phyloP scores from a whole-genome alignment of 352 stramenopile species.

The Salisapilia sapeloensis region DNA sequence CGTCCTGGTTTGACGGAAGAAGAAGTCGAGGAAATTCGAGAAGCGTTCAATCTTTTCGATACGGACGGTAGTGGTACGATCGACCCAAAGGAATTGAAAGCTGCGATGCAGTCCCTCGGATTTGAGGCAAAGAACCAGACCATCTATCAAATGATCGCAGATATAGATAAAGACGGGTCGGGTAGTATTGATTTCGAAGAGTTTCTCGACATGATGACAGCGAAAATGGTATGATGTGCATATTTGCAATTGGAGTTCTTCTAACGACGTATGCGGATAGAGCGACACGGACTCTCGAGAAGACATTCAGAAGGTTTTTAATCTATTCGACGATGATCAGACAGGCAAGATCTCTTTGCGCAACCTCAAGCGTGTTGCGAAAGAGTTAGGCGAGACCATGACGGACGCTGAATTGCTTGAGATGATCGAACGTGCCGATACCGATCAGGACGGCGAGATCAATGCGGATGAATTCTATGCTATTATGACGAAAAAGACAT shows the following conservation, averaged over 20 bases:
- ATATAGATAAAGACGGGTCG: slow-evolving; percentile 93
- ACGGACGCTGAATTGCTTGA: slow-evolving; percentile 97
- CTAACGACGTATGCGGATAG: slow-evolving; percentile 11
- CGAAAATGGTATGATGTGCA: slow-evolving; percentile 72
- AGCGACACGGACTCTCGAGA: slow-evolving; percentile 91
- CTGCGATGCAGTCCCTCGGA: slow-evolving; percentile 91
- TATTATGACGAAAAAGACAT: slow-evolving; percentile 97
- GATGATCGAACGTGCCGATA: slow-evolving; percentile 97
- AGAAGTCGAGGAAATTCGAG: slow-evolving; percentile 91
- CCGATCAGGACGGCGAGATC: slow-evolving; percentile 93
- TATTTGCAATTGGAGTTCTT: background rate
- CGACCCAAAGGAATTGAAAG: slow-evolving; percentile 94
- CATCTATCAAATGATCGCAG: slow-evolving; percentile 94
- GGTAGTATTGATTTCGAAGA: slow-evolving; percentile 95
- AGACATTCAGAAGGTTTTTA: slow-evolving; percentile 94
- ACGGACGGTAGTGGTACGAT: slow-evolving; percentile 94
- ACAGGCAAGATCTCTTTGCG: slow-evolving; percentile 93
- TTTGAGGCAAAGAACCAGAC: slow-evolving; percentile 96
- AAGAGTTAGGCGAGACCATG: slow-evolving; percentile 98
- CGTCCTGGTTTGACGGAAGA: slow-evolving; percentile 81
- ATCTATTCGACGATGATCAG: slow-evolving; percentile 96
- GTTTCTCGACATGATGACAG: slow-evolving; percentile 95
- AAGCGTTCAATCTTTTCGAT: slow-evolving; percentile 96
- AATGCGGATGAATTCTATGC: slow-evolving; percentile 95
- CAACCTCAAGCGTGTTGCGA: slow-evolving; percentile 95